Evolutionary conservation across 805 yeast species (phyloP), one percentile per base, ranked within the genome.

Genomic region (Yarrowia bubula): DNA sequence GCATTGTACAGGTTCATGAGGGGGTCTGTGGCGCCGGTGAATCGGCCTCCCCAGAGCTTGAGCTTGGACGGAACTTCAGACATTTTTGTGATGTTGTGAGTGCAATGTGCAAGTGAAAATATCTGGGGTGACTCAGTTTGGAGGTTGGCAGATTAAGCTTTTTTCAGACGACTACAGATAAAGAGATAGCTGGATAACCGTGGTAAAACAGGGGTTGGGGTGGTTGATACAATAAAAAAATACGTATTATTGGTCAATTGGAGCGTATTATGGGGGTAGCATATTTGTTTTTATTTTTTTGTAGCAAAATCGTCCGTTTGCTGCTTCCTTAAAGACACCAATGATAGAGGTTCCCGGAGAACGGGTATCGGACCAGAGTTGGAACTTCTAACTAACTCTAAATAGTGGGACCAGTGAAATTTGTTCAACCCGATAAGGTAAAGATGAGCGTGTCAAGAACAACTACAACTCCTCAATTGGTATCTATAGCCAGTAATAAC

Each of bases 41-140:
- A 93, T 77, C 99, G 85, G 72, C 98, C 99, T 72, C 99, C 99
- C 99, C 99, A 93, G 69, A 93, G 81, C 76, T 87, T 92, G 71
- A 80, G 81, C 77, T 88, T 92, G 33, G 86, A 78, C n/a, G 67
- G 67, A 41, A 53, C 66, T 39, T 43, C 48, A 63, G 67, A 62
- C 67, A 65, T 62, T 61, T 11, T 58, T 38, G 41, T 50, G 32
- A 18, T 50, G 41, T 32, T 35, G 57, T 5, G 8, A 18, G 53
- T 15, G 14, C 17, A 31, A 11, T 28, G 35, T 15, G 31, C 17
- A n/a, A 22, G 8, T 28, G 47, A 14, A 38, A 39, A 53, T 31
- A 39, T 55, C 47, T 51, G 58, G 58, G 61, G 61, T 55, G 61
- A 55, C 47, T 55, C 61, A 55, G 38, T 39, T 22, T 41, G 33